Evolutionary conservation across 345 rosid species (phyloP), one percentile per base, ranked within the genome.

Genomic region (Psidium friedrichsthalianum): DNA sequence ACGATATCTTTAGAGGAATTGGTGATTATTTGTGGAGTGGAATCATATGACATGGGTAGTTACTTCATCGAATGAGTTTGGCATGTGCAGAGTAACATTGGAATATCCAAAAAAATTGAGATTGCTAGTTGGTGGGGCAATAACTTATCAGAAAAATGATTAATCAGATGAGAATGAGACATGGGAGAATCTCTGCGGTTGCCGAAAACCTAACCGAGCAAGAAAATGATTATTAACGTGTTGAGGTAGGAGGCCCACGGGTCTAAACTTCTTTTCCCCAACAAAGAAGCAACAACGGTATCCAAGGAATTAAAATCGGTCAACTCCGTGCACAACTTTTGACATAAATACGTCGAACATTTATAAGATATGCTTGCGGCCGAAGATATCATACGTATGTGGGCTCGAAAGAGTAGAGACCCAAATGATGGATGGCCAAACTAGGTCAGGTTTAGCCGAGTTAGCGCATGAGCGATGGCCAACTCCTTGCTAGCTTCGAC

Each of bases 181-280:
- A 61, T 14, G 40, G 2, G 74, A 58, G 36, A 58, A 58, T 58
- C n/a, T 58, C 69, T 2, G 1, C 18, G 2, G 6, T 58, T 0
- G 12, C 20, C 1, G 5, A 29, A 6, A 61, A 0, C 42, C 29
- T n/a, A 15, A 15, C 0, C 20, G 1, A 61, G 20, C 21, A 0
- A 3, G n/a, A n/a, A n/a, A n/a, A n/a, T n/a, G n/a, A n/a, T n/a
- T n/a, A n/a, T n/a, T n/a, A n/a, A n/a, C n/a, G n/a, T 3, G 16
- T 14, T 4, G 40, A 61, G 74, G 5, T 14, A 29, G 21, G 21
- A 15, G 74, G 74, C 74, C 7, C 74, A 15, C 0, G 40, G 18
- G 40, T 61, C 10, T 61, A 0, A 61, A 7, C 74, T 61, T 29
- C 11, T 61, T 61, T 15, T 27, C 20, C 20, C 15, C 2, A 16